These are phyloP conservation scores for Dactylis glomerata DNA, from an alignment of 176 grass and related monocot species.

Conservation along the genomic window DNA sequence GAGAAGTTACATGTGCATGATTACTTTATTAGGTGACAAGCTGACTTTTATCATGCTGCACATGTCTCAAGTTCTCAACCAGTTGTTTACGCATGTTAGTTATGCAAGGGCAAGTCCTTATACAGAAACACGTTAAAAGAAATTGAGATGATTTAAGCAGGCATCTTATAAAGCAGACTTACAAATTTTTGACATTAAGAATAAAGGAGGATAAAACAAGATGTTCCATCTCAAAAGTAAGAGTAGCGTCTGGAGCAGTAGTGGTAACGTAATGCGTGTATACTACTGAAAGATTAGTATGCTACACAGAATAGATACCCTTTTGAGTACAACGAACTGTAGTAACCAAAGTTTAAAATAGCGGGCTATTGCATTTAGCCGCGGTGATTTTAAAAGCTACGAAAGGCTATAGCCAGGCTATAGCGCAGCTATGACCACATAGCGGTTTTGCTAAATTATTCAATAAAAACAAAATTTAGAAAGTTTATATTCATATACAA, in stretches of 20 bases:
- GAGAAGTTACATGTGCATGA: not conserved
- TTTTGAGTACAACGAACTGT: not conserved
- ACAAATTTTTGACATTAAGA: not conserved
- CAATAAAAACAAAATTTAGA: too few relatives aligned
- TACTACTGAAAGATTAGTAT: not conserved
- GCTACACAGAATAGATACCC: not conserved
- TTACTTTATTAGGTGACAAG: not conserved
- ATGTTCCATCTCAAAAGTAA: constrained; percentile 10
- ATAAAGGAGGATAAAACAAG: not conserved
- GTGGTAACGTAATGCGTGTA: not conserved
- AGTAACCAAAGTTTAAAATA: too few relatives aligned
- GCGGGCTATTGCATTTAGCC: too few relatives aligned
- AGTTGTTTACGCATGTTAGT: not conserved
- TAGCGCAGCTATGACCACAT: too few relatives aligned
- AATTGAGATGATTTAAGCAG: not conserved
- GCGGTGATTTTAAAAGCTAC: too few relatives aligned
- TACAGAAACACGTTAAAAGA: not conserved
- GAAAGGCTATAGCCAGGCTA: too few relatives aligned
- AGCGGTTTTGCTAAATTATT: too few relatives aligned
- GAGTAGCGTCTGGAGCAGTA: not conserved
- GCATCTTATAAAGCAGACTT: not conserved
- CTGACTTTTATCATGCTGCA: not conserved
- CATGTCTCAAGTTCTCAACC: not conserved
- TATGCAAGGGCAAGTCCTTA: not conserved
- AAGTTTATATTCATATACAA: too few relatives aligned